phyloP scores from a whole-genome alignment of 371 early-diverging fungal genomes.

The Mucor piriformis region DNA sequence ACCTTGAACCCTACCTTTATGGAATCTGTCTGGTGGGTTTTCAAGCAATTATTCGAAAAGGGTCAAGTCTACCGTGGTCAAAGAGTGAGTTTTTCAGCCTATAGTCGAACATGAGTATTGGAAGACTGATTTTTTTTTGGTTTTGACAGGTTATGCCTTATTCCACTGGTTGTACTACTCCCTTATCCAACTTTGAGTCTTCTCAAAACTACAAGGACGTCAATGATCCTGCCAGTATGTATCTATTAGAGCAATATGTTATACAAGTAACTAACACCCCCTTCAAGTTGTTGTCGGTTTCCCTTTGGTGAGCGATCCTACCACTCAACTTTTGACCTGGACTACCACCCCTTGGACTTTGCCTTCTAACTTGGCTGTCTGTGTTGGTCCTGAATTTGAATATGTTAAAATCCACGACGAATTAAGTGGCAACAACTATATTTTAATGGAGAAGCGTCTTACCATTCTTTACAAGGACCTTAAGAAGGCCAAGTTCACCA shows the following conservation, averaged over 20 bases:
- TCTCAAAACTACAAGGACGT: constrained; percentile 99
- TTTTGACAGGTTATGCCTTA: constrained; percentile 94
- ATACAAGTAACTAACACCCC: too few species aligned
- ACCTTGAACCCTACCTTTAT: constrained; percentile 69
- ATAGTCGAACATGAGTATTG: too few species aligned
- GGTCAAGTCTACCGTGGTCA: constrained; percentile 98
- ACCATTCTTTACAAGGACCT: constrained; percentile 91
- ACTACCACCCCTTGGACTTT: constrained; percentile 99
- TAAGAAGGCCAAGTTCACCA: constrained; percentile 92
- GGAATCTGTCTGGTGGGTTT: constrained; percentile 91
- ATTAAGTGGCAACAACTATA: constrained; percentile 78
- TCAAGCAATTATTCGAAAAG: constrained; percentile 96
- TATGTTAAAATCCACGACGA: constrained; percentile 95
- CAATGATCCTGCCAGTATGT: constrained; percentile 88
- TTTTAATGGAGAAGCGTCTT: constrained; percentile 87
- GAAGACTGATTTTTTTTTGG: constrained; percentile 3
- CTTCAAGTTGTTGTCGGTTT: constrained; percentile 89
- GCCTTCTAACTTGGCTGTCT: constrained; percentile 95
- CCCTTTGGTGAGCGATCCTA: constrained; percentile 85
- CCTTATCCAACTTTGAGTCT: constrained; percentile 99
- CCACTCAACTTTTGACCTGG: constrained; percentile 93
- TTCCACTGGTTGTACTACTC: constrained; percentile 97
- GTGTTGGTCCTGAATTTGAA: constrained; percentile 93
- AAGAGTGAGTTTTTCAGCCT: constrained; percentile 56
- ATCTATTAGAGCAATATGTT: not conserved